Percentiles rank a stretch among this genome's conserved stretches.
phyloP scores from a whole-genome alignment of 192 early-diverging fungal genomes.

The Coemansia sp. region DNA sequence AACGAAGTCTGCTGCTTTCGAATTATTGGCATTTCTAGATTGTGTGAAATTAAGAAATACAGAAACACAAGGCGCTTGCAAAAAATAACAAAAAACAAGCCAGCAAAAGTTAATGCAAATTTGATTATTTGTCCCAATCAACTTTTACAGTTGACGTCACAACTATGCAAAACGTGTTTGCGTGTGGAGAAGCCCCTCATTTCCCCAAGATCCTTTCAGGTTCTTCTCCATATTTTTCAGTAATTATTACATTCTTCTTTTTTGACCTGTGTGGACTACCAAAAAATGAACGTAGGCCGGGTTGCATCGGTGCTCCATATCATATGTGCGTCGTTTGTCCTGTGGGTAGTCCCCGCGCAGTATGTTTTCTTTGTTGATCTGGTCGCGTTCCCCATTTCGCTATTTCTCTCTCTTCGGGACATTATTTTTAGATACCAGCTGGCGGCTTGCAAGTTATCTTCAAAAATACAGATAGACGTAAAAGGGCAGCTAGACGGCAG shows the following conservation, averaged over 20 bases:
- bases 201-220: not conserved
- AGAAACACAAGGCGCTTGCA: not conserved
- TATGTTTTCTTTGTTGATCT: constrained; percentile 36
- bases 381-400: constrained; percentile 41
- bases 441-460: not conserved
- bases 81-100: not conserved
- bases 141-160: not conserved
- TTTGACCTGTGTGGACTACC: not conserved
- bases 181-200: constrained; percentile 4
- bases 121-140: not conserved
- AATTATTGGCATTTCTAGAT: constrained; percentile 24
- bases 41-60: not conserved
- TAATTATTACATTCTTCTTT: not conserved
- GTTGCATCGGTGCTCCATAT: constrained; percentile 34
- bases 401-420: constrained; percentile 33
- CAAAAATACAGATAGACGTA: not conserved
- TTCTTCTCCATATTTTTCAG: constrained; percentile 7
- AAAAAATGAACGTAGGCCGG: constrained; percentile 16
- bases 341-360: constrained; percentile 44
- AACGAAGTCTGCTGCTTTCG: constrained; percentile 21
- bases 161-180: not conserved
- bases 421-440: constrained; percentile 18
- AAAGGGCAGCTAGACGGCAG: not conserved
- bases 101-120: not conserved
- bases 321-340: constrained; percentile 29